Conservation (phyloP, 352 stramenopile species). For the Blastocystis sp. region DNA sequence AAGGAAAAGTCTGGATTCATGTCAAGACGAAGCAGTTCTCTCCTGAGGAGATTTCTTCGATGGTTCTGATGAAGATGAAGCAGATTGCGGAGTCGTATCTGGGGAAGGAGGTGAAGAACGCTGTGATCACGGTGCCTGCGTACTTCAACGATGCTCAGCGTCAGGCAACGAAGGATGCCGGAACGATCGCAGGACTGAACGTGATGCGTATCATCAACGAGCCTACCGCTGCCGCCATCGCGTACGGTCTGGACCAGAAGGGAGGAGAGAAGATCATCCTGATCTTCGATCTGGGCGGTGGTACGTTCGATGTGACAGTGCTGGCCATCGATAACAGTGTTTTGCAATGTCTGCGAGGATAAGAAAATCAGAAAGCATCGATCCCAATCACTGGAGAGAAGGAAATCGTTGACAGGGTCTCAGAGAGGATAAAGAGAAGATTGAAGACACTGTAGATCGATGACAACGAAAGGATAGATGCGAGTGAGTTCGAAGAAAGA, state of each 20-base stretch:
- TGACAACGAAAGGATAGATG: no score
- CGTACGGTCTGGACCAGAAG: conserved; percentile 2
- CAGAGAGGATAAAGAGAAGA: no score
- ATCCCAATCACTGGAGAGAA: no score
- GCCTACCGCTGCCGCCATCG: conserved; percentile 37
- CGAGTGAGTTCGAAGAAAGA: no score
- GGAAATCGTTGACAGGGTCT: no score
- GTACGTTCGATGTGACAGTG: conserved; percentile 72
- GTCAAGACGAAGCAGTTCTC: background rate
- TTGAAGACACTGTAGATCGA: no score
- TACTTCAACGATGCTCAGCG: conserved; percentile 54
- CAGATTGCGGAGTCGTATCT: background rate
- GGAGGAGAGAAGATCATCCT: conserved; percentile 5
- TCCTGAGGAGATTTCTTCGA: conserved; percentile 8
- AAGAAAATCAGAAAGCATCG: no score
- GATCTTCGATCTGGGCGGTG: conserved; percentile 72
- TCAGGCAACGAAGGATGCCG: background rate
- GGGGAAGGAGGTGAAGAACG: background rate
- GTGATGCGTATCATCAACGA: conserved; percentile 35
- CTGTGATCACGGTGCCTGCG: conserved; percentile 38
- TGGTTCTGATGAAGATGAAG: conserved; percentile 19
- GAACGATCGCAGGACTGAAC: conserved; percentile 11
- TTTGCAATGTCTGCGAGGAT: background rate
- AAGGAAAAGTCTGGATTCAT: no score
- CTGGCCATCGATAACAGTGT: conserved; percentile 81